Evolutionary conservation across 2,329 filamentous ascomycete genomes (phyloP), one percentile per base, ranked within the genome.

Genomic region (Ceratocystis eucalypticola): DNA sequence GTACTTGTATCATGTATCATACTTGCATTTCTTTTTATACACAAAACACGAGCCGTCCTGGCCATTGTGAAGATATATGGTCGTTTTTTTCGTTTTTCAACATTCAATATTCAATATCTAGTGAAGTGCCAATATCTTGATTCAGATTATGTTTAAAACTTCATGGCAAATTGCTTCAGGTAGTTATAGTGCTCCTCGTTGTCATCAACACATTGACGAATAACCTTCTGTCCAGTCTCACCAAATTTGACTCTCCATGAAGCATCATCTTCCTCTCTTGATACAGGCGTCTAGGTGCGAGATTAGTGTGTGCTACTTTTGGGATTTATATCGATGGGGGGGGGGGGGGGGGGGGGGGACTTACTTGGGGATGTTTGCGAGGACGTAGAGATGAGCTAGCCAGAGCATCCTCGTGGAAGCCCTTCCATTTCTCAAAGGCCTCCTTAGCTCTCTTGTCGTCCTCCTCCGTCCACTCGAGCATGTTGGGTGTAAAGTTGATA

Each of bases 401-500:
- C 71, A 97, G 89, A 15, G 91, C 94, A 79, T 97, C 94, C 71
- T 97, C 89, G 75, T 97, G 94, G 78, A 96, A 97, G 10, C 94
- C 94, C 71, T 86, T 88, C 94, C 94, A 97, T 79, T 99, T 97
- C 77, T 92, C 91, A 77, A 97, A 97, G 20, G 86, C 86, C 69
- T 84, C 81, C 70, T 82, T 80, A 2, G 92, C 93, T 69, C 83
- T 79, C 64, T 91, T 85, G 71, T 88, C 86, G 70, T 88, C 87
- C 64, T 87, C 85, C 33, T 87, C 85, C 69, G 88, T 84, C 94
- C 94, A 97, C 67, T 82, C 80, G 69, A 99, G 80, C 92, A 97
- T 96, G 15, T 83, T 79, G 0, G 85, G 83, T 57, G 79, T 78
- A 75, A 88, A 99, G 17, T 88, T 82, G 68, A 96, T 80, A 30